Conservation (phyloP, 257 asterid species). For the Solanum sejunctum region DNA sequence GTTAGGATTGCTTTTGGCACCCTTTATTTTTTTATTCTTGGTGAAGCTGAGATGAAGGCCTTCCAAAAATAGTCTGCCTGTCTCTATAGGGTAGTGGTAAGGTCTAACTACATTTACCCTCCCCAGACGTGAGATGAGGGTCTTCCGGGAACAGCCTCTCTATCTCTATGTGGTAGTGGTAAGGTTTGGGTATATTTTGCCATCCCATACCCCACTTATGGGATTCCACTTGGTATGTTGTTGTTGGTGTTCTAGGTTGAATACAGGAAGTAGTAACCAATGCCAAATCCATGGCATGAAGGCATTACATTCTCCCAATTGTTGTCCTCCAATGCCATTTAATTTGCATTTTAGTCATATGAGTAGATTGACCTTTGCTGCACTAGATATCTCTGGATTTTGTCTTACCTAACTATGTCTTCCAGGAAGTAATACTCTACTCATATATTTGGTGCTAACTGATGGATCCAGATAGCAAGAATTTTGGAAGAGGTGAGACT, state of each 20-base stretch:
- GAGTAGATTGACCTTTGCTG: neutral
- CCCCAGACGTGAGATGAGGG: no score
- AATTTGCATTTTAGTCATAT: neutral
- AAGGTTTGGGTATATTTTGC: no score
- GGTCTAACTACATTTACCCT: no score
- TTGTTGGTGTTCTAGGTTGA: neutral
- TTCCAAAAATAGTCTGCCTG: no score
- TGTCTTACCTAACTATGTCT: neutral
- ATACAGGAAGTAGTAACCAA: neutral
- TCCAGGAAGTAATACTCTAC: conserved; percentile 38
- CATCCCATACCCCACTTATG: no score
- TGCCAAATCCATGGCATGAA: neutral
- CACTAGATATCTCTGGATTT: neutral
- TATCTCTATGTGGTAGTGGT: no score
- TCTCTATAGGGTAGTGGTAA: no score
- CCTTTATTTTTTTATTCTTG: neutral
- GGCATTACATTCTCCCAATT: neutral
- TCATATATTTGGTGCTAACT: conserved; percentile 32
- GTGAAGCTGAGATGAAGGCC: no score
- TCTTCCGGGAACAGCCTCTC: no score
- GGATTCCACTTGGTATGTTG: no score
- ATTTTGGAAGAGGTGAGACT: conserved; percentile 84
- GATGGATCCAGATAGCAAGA: conserved; percentile 86
- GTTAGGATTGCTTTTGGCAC: neutral
- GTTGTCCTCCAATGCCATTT: neutral